Evolutionary conservation across 225 moss, liverwort and hornwort genomes (phyloP), one percentile per base, ranked within the genome.

Genomic region (Neckera pumila): DNA sequence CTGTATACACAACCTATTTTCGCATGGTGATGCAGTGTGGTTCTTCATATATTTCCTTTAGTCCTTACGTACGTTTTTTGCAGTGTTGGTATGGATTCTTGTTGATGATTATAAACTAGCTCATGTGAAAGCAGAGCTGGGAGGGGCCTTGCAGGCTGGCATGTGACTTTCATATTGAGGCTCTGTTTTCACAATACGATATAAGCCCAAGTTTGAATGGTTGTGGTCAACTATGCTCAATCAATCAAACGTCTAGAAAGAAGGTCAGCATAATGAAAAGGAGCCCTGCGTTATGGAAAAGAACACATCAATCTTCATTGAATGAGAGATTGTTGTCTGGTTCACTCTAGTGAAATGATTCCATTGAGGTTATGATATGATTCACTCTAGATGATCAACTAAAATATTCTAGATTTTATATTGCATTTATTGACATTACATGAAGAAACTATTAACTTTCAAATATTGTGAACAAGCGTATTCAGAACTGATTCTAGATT

Each of bases 401-500:
- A 25, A 40, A 36, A 47, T 47, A 12, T 49, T 19, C 4, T 12
- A 76, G 7, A 51, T 21, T 76, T 51, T 30, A 5, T 17, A 20
- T 33, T 27, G 43, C 27, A 43, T 42, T 21, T 19, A 10, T 36
- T 54, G 23, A 23, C 21, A 34, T 42, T 11, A 34, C 22, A 23
- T 36, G 22, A 77, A 27, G 36, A 14, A 33, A 17, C 9, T 22
- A 20, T 5, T 8, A 34, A 36, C 0, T 53, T 20, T 53, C 20
- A 77, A 33, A 14, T 22, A 13, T 7, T 76, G 27, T 27, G 5
- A 3, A 72, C 7, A 28, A 16, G 9, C 43, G 2, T 43, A 43
- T 26, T 0, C 0, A 25, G 4, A 15, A 14, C 0, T 1, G 1
- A 25, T 9, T 71, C 1, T 8, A 71, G 1, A 7, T 70, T 25